Evolutionary conservation across 768 basidiomycete genomes (phyloP), one percentile per base, ranked within the genome.

Genomic region (Mycena kentingensis): DNA sequence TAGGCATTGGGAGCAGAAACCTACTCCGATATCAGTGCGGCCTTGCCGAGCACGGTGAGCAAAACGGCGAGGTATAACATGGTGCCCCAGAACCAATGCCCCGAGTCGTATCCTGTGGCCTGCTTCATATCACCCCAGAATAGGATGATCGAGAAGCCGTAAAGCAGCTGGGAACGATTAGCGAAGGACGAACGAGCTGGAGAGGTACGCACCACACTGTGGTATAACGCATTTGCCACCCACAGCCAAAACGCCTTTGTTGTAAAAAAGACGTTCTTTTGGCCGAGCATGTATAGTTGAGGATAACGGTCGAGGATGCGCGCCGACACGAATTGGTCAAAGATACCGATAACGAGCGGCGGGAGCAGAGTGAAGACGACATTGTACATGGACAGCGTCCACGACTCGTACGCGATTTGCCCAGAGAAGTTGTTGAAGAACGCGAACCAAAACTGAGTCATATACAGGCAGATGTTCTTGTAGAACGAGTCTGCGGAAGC

Each of bases 351-450:
- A 48, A 99, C 97, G 45, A 99, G 80, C 0, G 97, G 97, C 0
- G 97, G 96, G 1, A 99, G 79, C 29, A 99, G 82, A 34, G 96
- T 96, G 76, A 98, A 98, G 43, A 97, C 69, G 62, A 98, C 93
- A 66, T 97, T 97, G 77, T 97, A 98, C 64, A 95, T 79, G 0
- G 97, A 94, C 64, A 98, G 81, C 7, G 97, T 96, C 97, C 97
- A 99, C 19, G 95, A 97, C 73, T 99, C 97, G 67, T 94, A 95
- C 45, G 93, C 90, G 56, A 98, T 95, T 69, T 98, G 97, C 18
- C 97, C 97, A 1, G 97, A 99, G 75, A 97, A 98, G 64, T 96
- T 97, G 78, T 98, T 99, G 82, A 95, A 92, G 78, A 98, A 96
- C 10, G 97, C 97, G 70, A 84, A 99, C 96, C 95, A 98, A 69